Evolutionary conservation across 1,139 yeast genomes (phyloP).

Genomic region (Geotrichum bryndzae): DNA sequence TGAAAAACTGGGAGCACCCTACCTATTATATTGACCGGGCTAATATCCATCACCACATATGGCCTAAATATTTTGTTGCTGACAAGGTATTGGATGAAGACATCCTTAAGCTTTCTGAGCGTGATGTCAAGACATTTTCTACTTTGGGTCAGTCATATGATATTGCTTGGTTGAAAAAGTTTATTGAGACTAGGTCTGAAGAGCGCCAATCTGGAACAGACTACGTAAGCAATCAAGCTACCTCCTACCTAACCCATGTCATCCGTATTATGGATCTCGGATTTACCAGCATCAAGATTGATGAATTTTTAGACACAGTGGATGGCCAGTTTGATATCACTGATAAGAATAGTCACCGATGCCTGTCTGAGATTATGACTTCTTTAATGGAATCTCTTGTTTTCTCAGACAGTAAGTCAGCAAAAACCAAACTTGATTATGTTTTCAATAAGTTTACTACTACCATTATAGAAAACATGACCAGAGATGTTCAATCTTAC

Average conservation of each 20-base stretch:
- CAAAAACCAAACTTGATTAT: slow-evolving; percentile 37
- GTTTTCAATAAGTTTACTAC: slow-evolving; percentile 46
- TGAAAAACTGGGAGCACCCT: slow-evolving; percentile 39
- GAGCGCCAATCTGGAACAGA: slow-evolving; percentile 36
- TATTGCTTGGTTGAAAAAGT: slow-evolving; percentile 52
- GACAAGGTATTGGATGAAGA: slow-evolving; percentile 33
- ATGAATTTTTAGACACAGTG: slow-evolving; percentile 23
- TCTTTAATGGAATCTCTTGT: slow-evolving; percentile 31
- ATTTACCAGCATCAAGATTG: slow-evolving; percentile 22
- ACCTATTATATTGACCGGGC: slow-evolving; percentile 39
- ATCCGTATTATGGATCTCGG: slow-evolving; percentile 27
- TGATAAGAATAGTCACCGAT: slow-evolving; percentile 39
- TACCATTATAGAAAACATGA: slow-evolving; percentile 54
- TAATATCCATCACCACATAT: slow-evolving; percentile 68
- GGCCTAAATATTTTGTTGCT: slow-evolving; percentile 59
- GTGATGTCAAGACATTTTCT: slow-evolving; percentile 41
- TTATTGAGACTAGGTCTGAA: slow-evolving; percentile 44
- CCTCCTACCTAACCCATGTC: slow-evolving; percentile 25
- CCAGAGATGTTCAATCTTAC: slow-evolving; percentile 68
- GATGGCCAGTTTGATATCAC: slow-evolving; percentile 22
- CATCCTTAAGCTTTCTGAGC: slow-evolving; percentile 37
- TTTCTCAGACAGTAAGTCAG: slow-evolving; percentile 22
- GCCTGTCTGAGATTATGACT: slow-evolving; percentile 35
- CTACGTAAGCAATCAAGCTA: slow-evolving; percentile 28
- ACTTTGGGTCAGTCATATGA: slow-evolving; percentile 45